Percentiles rank a stretch among this genome's conserved stretches.
Evolutionary conservation across 768 basidiomycete species (phyloP).

Genomic region (Sutorius australiensis): DNA sequence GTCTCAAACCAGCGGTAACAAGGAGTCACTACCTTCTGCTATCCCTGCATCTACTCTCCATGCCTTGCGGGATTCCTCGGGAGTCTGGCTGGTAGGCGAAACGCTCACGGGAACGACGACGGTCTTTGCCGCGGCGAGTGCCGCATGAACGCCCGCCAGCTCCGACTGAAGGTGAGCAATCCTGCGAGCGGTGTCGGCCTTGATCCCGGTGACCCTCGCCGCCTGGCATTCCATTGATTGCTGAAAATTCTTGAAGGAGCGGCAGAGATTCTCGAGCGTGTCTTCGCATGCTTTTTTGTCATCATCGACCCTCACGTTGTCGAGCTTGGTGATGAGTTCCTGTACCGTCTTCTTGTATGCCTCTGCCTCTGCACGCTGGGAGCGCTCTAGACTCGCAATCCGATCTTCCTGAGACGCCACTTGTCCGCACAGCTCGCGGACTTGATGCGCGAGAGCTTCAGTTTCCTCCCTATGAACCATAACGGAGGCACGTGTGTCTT

Average conservation of each 20-base stretch:
- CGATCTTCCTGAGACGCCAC: constrained; percentile 13
- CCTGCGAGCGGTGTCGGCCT: constrained; percentile 16
- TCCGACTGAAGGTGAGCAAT: constrained; percentile 16
- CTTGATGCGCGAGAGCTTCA: constrained; percentile 5
- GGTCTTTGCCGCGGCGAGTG: constrained; percentile 10
- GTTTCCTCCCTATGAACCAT: background rate
- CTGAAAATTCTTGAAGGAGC: constrained; percentile 1
- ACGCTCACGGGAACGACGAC: background rate
- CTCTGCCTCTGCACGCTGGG: constrained; percentile 1
- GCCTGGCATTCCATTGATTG: constrained; percentile 11
- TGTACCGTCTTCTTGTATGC: constrained; percentile 2
- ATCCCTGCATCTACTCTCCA: background rate
- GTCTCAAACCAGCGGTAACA: background rate
- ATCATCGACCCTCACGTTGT: background rate
- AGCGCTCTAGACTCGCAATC: constrained; percentile 8
- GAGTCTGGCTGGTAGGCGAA: background rate
- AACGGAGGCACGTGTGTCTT: background rate
- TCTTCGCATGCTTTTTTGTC: constrained; percentile 8
- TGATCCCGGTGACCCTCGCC: constrained; percentile 12
- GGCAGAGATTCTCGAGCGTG: constrained; percentile 1
- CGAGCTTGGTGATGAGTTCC: constrained; percentile 13
- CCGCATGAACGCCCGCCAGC: constrained; percentile 4
- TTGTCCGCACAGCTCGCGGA: constrained; percentile 7
- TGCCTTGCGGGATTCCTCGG: constrained; percentile 4
- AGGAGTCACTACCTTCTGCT: constrained; percentile 4